These are phyloP conservation scores for Thraustochytrium striatum DNA, from an alignment of 352 stramenopile species.

Conservation along the genomic window DNA sequence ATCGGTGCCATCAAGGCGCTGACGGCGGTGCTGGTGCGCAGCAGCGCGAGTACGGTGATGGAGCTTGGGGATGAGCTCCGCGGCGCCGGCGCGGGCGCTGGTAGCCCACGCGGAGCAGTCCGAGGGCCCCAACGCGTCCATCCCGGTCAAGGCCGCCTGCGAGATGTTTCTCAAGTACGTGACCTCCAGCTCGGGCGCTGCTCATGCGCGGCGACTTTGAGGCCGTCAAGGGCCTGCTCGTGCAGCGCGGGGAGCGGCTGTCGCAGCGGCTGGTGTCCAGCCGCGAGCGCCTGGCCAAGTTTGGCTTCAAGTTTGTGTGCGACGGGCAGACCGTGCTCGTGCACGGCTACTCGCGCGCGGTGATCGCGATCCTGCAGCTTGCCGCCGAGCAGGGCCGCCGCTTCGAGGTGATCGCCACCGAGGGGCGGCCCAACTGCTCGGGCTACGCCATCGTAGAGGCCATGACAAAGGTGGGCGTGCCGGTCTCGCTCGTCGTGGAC, in stretches of 20 bases:
- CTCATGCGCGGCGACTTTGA: slow-evolving; percentile 13
- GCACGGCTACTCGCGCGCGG: slow-evolving; percentile 31
- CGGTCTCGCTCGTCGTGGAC: slow-evolving; percentile 78
- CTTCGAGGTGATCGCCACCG: slow-evolving; percentile 41
- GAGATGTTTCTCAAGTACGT: slow-evolving; percentile 47
- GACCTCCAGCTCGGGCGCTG: slow-evolving; percentile 7
- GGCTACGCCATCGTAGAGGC: neutral
- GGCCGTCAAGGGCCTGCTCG: slow-evolving; percentile 5
- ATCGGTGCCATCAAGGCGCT: slow-evolving; percentile 32
- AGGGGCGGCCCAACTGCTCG: neutral
- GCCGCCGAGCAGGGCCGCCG: slow-evolving; percentile 19
- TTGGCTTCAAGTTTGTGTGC: slow-evolving; percentile 38
- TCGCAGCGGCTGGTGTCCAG: slow-evolving; percentile 32
- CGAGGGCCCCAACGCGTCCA: neutral
- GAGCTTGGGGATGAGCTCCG: slow-evolving; percentile 31
- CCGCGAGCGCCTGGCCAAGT: slow-evolving; percentile 19
- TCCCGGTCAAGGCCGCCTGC: slow-evolving; percentile 34
- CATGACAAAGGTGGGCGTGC: slow-evolving; percentile 14
- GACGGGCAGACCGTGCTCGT: slow-evolving; percentile 14
- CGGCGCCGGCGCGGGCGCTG: neutral
- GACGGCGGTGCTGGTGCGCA: slow-evolving; percentile 1
- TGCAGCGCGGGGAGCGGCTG: slow-evolving; percentile 25
- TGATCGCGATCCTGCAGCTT: slow-evolving; percentile 10
- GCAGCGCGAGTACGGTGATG: slow-evolving; percentile 1
- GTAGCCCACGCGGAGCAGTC: neutral